Base-by-base conservation (phyloP, 805 yeast genomes). In the Kuraishia molischiana region DNA sequence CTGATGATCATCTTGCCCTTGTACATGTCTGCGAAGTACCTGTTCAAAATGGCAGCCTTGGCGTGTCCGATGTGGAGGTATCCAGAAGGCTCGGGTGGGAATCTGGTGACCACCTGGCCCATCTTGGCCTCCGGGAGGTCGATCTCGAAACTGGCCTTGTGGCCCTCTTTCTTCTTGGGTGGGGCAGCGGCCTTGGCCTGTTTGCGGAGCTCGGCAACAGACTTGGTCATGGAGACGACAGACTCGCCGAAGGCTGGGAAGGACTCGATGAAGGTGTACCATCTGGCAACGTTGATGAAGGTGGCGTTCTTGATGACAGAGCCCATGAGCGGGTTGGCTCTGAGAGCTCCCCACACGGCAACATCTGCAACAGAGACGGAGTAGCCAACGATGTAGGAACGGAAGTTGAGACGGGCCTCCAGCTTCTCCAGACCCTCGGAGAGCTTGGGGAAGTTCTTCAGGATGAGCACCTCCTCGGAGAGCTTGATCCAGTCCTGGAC, bases 61-160 rank as follows among this genome's bases (percentile, higher is more conserved):
- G 95, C 98, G 59, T 92, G 99, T 50, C 99, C 99, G 64, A 92
- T 92, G 65, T 92, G 99, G 64, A 92, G 74, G 64, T 89, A 92
- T 66, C 99, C 99, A 66, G 95, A 85, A 43, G 99, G 99, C 69
- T 92, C 99, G 47, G 99, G 99, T 37, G 95, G 98, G 78, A 92
- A 92, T 67, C 99, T 83, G 38, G 98, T 94, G 38, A 94, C 97
- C 41, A 92, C 99, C 63, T 89, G 69, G 47, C 99, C 99, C 41
- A 82, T 78, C 53, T 74, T 78, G 41, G 99, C 99, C 58, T 79
- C 94, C 42, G 83, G 84, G 48, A 92, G 75, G 53, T 85, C 92
- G 53, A 92, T 92, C 58, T 89, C 97, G 50, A 83, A 92, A 61
- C 83, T 89, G 44, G 98, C 97, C 67, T 86, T 85, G 71, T 86